Conservation (phyloP, 225 moss, liverwort and hornwort species). For the Bryoerythrophyllum caledonicum region DNA sequence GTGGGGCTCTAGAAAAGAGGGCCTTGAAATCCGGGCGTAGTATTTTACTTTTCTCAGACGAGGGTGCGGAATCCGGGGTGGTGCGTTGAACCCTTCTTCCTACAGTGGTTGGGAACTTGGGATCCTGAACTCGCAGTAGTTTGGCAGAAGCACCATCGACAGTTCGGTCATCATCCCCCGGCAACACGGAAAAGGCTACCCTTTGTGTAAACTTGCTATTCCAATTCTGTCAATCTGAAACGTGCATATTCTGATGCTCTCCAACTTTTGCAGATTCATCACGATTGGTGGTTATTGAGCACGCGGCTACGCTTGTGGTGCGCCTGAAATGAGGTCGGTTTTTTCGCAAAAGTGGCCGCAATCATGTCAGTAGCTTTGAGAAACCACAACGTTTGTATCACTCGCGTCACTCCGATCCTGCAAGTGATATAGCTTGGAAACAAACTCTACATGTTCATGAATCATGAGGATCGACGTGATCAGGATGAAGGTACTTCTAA, state of each 20-base stretch:
- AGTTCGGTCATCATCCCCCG: background rate
- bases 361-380: too few relatives aligned
- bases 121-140: too few relatives aligned
- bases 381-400: too few relatives aligned
- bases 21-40: background rate
- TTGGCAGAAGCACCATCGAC: too few relatives aligned
- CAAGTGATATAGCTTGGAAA: too few relatives aligned
- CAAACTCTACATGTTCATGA: too few relatives aligned
- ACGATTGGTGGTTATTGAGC: background rate
- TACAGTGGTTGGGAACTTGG: background rate
- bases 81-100: slow-evolving; percentile 6
- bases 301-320: background rate
- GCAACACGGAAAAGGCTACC: background rate
- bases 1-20: background rate
- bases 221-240: background rate
- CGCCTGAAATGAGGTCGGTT: background rate
- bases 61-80: slow-evolving; percentile 1
- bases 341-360: too few relatives aligned
- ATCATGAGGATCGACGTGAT: too few relatives aligned
- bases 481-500: too few relatives aligned
- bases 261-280: too few relatives aligned
- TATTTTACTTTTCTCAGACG: background rate
- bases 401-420: too few relatives aligned
- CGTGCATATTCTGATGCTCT: too few relatives aligned
- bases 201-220: background rate